Evolutionary conservation across 2,329 filamentous ascomycete genomes (phyloP).

Genomic region (Xylaria sp.): DNA sequence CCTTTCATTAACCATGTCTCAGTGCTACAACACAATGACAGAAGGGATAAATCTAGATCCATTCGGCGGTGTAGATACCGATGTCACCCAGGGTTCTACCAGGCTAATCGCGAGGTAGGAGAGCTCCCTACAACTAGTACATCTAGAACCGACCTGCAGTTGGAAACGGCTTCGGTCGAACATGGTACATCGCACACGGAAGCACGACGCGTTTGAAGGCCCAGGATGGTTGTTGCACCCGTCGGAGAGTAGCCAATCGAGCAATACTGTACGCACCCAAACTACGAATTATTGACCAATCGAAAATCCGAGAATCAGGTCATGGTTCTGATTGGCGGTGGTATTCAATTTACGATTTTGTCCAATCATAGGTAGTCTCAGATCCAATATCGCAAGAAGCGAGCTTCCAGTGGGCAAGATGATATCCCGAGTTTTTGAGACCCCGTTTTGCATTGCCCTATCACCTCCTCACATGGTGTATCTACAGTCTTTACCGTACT

Average conservation of each 20-base stretch:
- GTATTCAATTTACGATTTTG: conserved; percentile 34
- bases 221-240: conserved; percentile 38
- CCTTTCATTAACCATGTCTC: conserved; percentile 13
- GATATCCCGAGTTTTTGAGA: conserved; percentile 13
- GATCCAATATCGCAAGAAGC: conserved; percentile 13
- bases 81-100: conserved; percentile 4
- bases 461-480: conserved; percentile 42
- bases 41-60: conserved; percentile 8
- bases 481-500: conserved; percentile 22
- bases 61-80: conserved; percentile 28
- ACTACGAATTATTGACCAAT: conserved; percentile 42
- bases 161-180: conserved; percentile 39
- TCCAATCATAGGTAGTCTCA: conserved; percentile 9
- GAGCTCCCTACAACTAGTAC: conserved; percentile 11
- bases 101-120: neutral
- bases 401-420: conserved; percentile 10
- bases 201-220: conserved; percentile 41
- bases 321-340: conserved; percentile 46
- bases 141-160: conserved; percentile 21
- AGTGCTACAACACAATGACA: conserved; percentile 17
- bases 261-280: conserved; percentile 16
- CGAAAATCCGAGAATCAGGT: conserved; percentile 37
- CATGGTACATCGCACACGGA: conserved; percentile 40
- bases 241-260: conserved; percentile 31
- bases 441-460: conserved; percentile 32